Percentiles rank a stretch among this genome's conserved stretches.
Evolutionary conservation across 441 rosid genomes (phyloP).

Genomic region (Dalechampia spathulata): DNA sequence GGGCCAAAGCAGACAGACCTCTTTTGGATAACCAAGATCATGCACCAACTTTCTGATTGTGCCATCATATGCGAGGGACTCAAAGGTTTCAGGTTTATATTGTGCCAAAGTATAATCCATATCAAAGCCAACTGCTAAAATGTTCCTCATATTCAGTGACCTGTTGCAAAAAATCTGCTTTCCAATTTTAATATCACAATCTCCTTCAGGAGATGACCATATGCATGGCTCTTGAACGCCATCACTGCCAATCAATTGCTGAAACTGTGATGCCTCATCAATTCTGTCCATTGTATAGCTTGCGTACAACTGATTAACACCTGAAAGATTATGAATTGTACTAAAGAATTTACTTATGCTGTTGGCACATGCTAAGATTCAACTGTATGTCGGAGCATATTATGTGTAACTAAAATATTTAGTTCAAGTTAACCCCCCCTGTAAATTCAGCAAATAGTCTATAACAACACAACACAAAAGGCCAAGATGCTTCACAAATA

Average conservation of each 20-base stretch:
- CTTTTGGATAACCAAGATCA: slow-evolving; percentile 80
- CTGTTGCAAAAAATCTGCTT: slow-evolving; percentile 93
- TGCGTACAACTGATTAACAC: slow-evolving; percentile 34
- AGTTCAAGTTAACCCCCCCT: neutral
- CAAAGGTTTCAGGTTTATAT: slow-evolving; percentile 92
- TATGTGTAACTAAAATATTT: neutral
- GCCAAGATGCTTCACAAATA: too few relatives aligned
- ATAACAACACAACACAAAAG: too few relatives aligned
- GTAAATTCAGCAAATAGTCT: slow-evolving; percentile 1
- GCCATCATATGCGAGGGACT: slow-evolving; percentile 92
- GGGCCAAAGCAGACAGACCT: slow-evolving; percentile 47
- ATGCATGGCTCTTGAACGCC: slow-evolving; percentile 37
- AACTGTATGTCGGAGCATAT: neutral
- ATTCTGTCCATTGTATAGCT: slow-evolving; percentile 48
- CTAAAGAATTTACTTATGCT: slow-evolving; percentile 9
- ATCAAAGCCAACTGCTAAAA: slow-evolving; percentile 94
- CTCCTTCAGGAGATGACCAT: slow-evolving; percentile 77
- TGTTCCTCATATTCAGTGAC: slow-evolving; percentile 88
- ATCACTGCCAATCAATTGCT: slow-evolving; percentile 21
- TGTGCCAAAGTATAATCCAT: slow-evolving; percentile 99
- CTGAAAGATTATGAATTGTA: slow-evolving; percentile 32
- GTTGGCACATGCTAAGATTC: neutral
- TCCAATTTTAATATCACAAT: slow-evolving; percentile 45
- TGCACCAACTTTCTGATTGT: slow-evolving; percentile 79
- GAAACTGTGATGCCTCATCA: slow-evolving; percentile 22